A percentile compares a stretch with the other conserved stretches of the same genome.
phyloP scores from a whole-genome alignment of 2,329 filamentous ascomycete genomes.

The Claviceps humidiphila region DNA sequence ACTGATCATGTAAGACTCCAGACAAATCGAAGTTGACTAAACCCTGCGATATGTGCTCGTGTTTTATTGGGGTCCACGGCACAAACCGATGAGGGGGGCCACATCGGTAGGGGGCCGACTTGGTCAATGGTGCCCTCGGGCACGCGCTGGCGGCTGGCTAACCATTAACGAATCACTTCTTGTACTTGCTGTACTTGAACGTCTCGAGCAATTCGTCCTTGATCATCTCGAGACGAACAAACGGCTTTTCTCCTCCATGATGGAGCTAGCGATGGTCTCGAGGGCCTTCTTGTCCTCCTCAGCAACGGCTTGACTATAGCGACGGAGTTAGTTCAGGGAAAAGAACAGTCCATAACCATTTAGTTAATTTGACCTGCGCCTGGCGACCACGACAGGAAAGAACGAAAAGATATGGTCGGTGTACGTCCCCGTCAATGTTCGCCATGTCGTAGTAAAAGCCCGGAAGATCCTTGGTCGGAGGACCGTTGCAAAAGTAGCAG shows the following conservation, averaged over 20 bases:
- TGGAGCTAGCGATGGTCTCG: constrained; percentile 65
- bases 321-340: constrained; percentile 3
- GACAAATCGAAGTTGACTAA: too few species aligned
- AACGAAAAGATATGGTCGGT: too few species aligned
- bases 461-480: constrained; percentile 60
- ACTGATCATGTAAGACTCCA: too few species aligned
- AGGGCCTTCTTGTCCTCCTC: constrained; percentile 76
- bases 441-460: constrained; percentile 99
- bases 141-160: constrained; percentile 32
- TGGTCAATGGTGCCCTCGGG: constrained; percentile 56
- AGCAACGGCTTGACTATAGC: constrained; percentile 55
- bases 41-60: too few species aligned
- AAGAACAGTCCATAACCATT: too few species aligned
- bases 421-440: constrained; percentile 25
- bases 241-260: constrained; percentile 93
- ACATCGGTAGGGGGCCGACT: constrained; percentile 87
- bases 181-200: constrained; percentile 96
- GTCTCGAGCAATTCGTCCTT: constrained; percentile 90
- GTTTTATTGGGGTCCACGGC: constrained; percentile 53
- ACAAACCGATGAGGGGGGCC: constrained; percentile 87
- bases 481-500: constrained; percentile 86
- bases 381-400: background rate
- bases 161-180: constrained; percentile 78
- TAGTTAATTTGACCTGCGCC: too few species aligned
- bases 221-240: constrained; percentile 76